Base-by-base conservation (phyloP, 2,329 filamentous ascomycete genomes). In the Talaromyces sp. region DNA sequence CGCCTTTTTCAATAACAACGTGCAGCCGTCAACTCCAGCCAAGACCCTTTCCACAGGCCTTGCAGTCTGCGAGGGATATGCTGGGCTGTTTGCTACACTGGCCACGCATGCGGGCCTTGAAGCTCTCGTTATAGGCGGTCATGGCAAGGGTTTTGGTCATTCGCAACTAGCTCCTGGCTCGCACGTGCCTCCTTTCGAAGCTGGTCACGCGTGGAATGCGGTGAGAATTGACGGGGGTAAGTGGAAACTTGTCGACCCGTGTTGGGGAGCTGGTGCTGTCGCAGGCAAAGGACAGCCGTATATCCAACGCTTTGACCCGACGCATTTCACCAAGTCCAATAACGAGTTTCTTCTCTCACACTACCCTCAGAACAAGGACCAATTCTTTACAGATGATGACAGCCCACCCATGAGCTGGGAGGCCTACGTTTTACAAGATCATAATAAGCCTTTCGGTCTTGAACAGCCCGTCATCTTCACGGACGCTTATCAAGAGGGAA, bases 1-100 rank as follows among this genome's bases (percentile, higher is more conserved):
- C 28, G 84, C 88, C 25, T 96, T 97, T 79, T 96, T 96, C 71
- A 85, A 83, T 62, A 85, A 87, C 39, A 86, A 81, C 54, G 80
- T 96, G 35, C 83, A 86, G 66, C 81, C 84, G 7, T 87, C 86
- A 46, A 88, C 86, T 0, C 88, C 92, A 0, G 84, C 87, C 37
- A 86, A 88, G 35, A 93, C 90, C 0, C 85, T 98, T 11, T 83
- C 86, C 33, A 84, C 84, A 16, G 95, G 95, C 35, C 82, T 90
- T 63, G 93, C 92, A 14, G 95, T 99, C 11, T 99, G 95, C 71
- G 88, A 92, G 74, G 95, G 95, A 1, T 98, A 96, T 71, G 93
- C 93, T 11, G 86, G 87, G 31, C 84, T 96, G 2, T 98, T 92
- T 74, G 84, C 88, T 61, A 87, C 87, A 4, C 85, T 99, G 58